These are phyloP conservation scores for Castanea crenata DNA, from an alignment of 306 rosid genomes.

Conservation along the genomic window DNA sequence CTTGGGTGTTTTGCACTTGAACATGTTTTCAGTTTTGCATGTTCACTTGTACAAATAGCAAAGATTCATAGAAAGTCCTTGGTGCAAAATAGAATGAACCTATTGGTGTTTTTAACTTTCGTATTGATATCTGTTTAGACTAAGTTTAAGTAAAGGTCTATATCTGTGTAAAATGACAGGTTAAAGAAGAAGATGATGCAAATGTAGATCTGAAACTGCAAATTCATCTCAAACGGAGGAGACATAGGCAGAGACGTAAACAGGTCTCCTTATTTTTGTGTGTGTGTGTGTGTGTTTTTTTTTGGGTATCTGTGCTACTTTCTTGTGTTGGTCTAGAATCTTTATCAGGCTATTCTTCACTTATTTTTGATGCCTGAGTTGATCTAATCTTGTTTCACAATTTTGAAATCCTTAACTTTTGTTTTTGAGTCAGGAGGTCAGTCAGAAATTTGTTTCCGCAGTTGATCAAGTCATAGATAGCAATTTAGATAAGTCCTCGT, in stretches of 20 bases:
- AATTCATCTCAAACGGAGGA: constrained; percentile 66
- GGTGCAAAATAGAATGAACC: neutral
- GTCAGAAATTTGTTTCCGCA: constrained; percentile 36
- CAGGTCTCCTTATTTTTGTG: constrained; percentile 40
- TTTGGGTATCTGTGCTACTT: constrained; percentile 14
- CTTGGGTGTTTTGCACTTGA: neutral
- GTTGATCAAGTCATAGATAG: constrained; percentile 32
- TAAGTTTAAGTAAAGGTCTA: constrained; percentile 4
- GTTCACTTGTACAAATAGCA: neutral
- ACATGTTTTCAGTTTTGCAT: neutral
- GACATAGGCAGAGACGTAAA: constrained; percentile 58
- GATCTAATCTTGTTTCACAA: constrained; percentile 4
- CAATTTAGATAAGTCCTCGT: constrained; percentile 31
- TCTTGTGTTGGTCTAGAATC: neutral
- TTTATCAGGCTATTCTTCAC: constrained; percentile 1
- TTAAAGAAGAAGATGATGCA: constrained; percentile 95
- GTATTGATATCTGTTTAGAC: constrained; percentile 4
- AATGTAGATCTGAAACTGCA: constrained; percentile 71
- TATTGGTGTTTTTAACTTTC: neutral
- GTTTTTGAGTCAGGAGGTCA: constrained; percentile 35
- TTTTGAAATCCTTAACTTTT: constrained; percentile 12
- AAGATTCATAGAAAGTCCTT: neutral
- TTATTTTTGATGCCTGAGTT: constrained; percentile 8
- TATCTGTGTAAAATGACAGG: constrained; percentile 42
- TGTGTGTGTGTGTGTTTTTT: neutral